phyloP scores from a whole-genome alignment of 148 eudicot genomes.

The Polygonum maritimum region DNA sequence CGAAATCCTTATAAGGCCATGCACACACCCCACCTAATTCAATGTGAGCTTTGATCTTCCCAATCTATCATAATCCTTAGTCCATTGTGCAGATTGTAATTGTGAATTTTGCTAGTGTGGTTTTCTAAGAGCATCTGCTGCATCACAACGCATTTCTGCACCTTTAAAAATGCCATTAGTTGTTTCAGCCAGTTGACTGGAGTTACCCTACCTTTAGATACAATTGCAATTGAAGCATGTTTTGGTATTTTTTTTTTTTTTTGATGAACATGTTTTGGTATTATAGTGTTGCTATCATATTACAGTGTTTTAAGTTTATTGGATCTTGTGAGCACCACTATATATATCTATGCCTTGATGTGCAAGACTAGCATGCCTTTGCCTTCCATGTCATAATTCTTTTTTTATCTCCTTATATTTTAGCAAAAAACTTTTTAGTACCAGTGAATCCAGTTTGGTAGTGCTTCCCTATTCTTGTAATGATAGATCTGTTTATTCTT shows the following conservation, averaged over 20 bases:
- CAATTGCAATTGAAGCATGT: not conserved
- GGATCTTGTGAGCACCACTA: not conserved
- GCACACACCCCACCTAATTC: no score
- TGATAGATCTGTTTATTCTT: not conserved
- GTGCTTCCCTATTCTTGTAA: not conserved
- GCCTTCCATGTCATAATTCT: not conserved
- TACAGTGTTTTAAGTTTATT: not conserved
- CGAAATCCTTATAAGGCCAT: no score
- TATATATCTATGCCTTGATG: not conserved
- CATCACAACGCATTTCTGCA: not conserved
- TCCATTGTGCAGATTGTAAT: not conserved
- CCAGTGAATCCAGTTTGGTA: not conserved
- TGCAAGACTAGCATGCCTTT: not conserved
- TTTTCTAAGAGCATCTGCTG: not conserved
- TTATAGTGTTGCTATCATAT: not conserved
- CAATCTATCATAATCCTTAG: not conserved
- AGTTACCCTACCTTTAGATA: not conserved
- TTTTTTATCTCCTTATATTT: not conserved
- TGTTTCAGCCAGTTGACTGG: not conserved
- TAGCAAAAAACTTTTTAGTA: not conserved
- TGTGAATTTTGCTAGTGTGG: not conserved
- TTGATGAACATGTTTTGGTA: not conserved
- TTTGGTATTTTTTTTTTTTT: no score
- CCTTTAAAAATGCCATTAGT: not conserved
- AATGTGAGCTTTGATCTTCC: no score